Evolutionary conservation across 2,329 filamentous ascomycete species (phyloP), one percentile per base, ranked within the genome.

Genomic region (Pseudopithomyces chartarum): DNA sequence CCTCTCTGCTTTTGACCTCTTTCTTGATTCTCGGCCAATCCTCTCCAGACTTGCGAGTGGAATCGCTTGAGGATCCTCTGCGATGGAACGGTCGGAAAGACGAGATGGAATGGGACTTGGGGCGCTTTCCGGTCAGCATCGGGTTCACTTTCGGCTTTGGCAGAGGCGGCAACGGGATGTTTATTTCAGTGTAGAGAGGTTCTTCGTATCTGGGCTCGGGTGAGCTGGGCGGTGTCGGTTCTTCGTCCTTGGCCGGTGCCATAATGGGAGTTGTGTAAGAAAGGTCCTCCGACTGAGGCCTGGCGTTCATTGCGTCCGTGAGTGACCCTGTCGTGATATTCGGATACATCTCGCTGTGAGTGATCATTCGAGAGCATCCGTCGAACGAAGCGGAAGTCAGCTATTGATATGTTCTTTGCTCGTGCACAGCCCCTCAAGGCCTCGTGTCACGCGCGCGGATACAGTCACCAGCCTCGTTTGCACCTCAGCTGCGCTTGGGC

Each of bases 181-280:
- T 67, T 42, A 74, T 74, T 54, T 74, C 71, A 0, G 69, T 74
- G 55, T 73, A 74, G 0, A 73, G 65, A 3, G 71, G 69, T 3
- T 66, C 59, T 38, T 67, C 60, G 39, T 66, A 61, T 26, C 56
- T 13, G 12, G 55, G 44, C 11, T 51, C 23, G 5, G 57, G 57
- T 10, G 39, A 51, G 17, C 36, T 33, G 39, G 53, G 47, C 0
- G 52, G 48, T 39, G 49, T 52, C 10, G 49, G 6, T 3, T 47
- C 43, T 12, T 39, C 39, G 12, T 55, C 51, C 34, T 48, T 56
- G 52, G 52, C 26, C 5, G 51, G 36, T 1, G 44, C 40, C 23
- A 36, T 12, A 6, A 34, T 22, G n/a, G 22, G 48, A 20, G 48
- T 26, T 22, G 48, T 51, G 20, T 23, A 33, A 17, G 38, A 38